A percentile compares a stretch with the other conserved stretches of the same genome.
Conservation (phyloP, 2,329 filamentous ascomycete species). For the Trichoderma cornu-damae region DNA sequence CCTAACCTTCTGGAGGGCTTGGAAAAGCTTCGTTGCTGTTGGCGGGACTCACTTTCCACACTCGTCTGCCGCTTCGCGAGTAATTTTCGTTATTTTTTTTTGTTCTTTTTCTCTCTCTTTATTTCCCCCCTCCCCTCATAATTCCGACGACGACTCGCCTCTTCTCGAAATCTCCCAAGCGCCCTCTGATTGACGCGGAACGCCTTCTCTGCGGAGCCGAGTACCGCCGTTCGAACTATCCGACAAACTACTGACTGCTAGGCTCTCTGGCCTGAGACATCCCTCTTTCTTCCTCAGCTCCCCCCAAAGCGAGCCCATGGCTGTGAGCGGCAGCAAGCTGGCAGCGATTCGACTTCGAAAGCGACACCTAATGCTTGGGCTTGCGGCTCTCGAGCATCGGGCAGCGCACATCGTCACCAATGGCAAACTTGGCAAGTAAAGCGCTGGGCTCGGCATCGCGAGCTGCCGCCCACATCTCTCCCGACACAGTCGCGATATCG, state of each 20-base stretch:
- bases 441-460: slow-evolving; percentile 23
- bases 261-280: not conserved
- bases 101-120: not conserved
- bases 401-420: slow-evolving; percentile 18
- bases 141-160: not conserved
- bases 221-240: not conserved
- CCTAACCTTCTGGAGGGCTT: not conserved
- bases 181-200: not conserved
- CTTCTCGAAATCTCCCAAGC: not conserved
- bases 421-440: slow-evolving; percentile 24
- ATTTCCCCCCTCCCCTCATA: no score
- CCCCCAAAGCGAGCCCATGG: slow-evolving; percentile 19
- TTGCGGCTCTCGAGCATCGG: slow-evolving; percentile 8
- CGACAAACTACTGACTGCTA: not conserved
- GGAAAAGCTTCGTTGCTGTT: not conserved
- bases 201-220: not conserved
- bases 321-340: slow-evolving; percentile 15
- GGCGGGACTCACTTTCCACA: not conserved
- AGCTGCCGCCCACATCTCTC: slow-evolving; percentile 20
- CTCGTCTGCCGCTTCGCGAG: not conserved
- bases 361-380: slow-evolving; percentile 17
- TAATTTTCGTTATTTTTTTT: not conserved
- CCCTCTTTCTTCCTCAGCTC: not conserved
- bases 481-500: slow-evolving; percentile 17
- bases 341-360: slow-evolving; percentile 15